phyloP scores from a whole-genome alignment of 352 stramenopile genomes.

The Peronosclerospora sorghi region DNA sequence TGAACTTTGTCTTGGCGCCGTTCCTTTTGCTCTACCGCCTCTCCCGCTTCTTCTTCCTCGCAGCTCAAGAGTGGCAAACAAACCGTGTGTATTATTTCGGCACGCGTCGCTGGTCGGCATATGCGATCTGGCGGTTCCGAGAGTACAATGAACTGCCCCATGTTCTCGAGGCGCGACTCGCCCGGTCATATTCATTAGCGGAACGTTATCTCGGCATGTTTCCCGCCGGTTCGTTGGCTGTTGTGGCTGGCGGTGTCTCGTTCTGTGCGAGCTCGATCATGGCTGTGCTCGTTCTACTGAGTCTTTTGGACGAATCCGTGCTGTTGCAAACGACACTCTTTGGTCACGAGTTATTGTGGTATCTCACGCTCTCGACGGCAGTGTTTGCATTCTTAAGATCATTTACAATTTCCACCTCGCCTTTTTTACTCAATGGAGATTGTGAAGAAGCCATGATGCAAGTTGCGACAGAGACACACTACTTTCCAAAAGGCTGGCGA shows the following conservation, averaged over 20 bases:
- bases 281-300: slow-evolving; percentile 88
- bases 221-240: slow-evolving; percentile 74
- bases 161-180: slow-evolving; percentile 89
- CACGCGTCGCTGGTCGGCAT: slow-evolving; percentile 88
- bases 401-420: slow-evolving; percentile 61
- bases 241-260: slow-evolving; percentile 87
- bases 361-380: slow-evolving; percentile 86
- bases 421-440: slow-evolving; percentile 62
- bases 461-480: slow-evolving; percentile 90
- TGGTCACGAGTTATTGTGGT: slow-evolving; percentile 94
- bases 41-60: slow-evolving; percentile 94
- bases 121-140: slow-evolving; percentile 87
- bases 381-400: slow-evolving; percentile 74
- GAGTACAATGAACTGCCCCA: slow-evolving; percentile 99
- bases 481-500: slow-evolving; percentile 92
- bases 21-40: slow-evolving; percentile 97
- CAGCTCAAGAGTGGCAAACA: slow-evolving; percentile 93
- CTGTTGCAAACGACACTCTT: slow-evolving; percentile 92
- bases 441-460: slow-evolving; percentile 80
- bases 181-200: slow-evolving; percentile 85
- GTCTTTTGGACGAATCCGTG: slow-evolving; percentile 91
- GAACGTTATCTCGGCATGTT: slow-evolving; percentile 93
- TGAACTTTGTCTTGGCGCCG: slow-evolving; percentile 92
- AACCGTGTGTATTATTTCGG: slow-evolving; percentile 90
- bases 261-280: slow-evolving; percentile 96